Evolutionary conservation across 768 basidiomycete genomes (phyloP), one percentile per base, ranked within the genome.

Genomic region (Crassisporium funariophilum): DNA sequence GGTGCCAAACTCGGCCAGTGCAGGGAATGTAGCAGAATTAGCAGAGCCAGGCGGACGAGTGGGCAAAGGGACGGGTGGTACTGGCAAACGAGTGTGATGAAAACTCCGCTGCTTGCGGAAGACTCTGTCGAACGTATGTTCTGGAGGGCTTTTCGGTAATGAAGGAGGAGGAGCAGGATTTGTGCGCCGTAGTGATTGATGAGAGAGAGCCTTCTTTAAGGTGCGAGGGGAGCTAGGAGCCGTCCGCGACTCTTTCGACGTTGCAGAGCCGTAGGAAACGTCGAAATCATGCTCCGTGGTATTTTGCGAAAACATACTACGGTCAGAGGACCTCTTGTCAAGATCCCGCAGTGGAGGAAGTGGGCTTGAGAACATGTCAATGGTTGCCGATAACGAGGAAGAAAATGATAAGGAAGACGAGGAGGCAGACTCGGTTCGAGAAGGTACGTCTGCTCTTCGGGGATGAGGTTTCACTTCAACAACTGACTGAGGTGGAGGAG

Each of bases 71-170:
- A 83, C 60, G 21, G 80, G 69, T 13, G 80, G 78, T n/a, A 82
- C 61, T 27, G 80, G 76, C 11, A 79, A 62, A 35, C 76, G 79
- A 34, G 78, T 68, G 55, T 79, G 76, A 60, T 83, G 77, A 53
- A 84, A 85, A n/a, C 80, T 83, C 27, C 78, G 78, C 59, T 83
- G 82, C 60, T 84, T 83, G 49, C 68, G 73, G 12, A 66, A 66
- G 12, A 40, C 64, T 60, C 71, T 75, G 16, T 69, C 66, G 15
- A 54, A 40, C n/a, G 56, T 39, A 20, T 55, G 47, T 13, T 70
- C 57, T 22, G 57, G 60, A 35, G 70, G 64, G 10, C 62, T 53
- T 10, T 52, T 47, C 6, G 67, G 57, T 5, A 58, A 58, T 8
- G 68, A 55, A 17, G 56, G 35, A 10, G 61, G 66, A 52, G 62